These are phyloP conservation scores for Sporothrix brunneoviolacea DNA, from an alignment of 2,329 filamentous ascomycete species.

Conservation along the genomic window DNA sequence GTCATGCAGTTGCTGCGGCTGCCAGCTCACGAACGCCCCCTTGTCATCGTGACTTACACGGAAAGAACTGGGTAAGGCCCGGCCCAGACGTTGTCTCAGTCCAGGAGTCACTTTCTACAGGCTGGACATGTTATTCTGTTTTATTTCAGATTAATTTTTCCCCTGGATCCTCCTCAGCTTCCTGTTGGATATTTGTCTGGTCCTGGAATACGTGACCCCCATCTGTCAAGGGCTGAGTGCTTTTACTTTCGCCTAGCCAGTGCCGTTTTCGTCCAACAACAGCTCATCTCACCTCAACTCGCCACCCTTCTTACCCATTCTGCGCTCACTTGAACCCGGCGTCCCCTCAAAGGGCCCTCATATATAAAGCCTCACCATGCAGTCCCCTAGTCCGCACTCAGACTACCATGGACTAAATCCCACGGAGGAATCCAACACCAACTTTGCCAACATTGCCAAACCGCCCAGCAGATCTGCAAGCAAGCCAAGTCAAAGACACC, in stretches of 20 bases:
- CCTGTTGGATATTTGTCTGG: neutral
- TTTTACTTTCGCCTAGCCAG: too few relatives aligned
- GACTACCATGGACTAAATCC: neutral
- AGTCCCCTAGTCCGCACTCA: neutral
- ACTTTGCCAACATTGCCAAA: neutral
- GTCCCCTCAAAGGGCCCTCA: too few relatives aligned
- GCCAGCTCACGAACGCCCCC: neutral
- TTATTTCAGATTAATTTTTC: neutral
- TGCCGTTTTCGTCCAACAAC: too few relatives aligned
- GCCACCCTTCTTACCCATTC: too few relatives aligned
- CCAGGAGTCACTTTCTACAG: neutral
- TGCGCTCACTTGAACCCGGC: too few relatives aligned
- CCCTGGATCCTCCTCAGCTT: neutral
- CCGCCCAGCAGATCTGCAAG: neutral
- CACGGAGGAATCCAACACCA: too few relatives aligned
- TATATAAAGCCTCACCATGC: neutral
- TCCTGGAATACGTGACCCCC: too few relatives aligned
- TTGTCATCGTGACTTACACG: neutral
- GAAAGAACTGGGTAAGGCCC: neutral
- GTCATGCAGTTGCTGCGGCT: neutral
- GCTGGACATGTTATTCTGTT: neutral
- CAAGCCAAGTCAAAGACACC: neutral
- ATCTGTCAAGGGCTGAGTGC: too few relatives aligned
- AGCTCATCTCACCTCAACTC: too few relatives aligned
- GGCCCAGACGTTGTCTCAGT: conserved; percentile 1